Conservation (phyloP, 75 land plant genomes). For the Sequoiadendron giganteum region DNA sequence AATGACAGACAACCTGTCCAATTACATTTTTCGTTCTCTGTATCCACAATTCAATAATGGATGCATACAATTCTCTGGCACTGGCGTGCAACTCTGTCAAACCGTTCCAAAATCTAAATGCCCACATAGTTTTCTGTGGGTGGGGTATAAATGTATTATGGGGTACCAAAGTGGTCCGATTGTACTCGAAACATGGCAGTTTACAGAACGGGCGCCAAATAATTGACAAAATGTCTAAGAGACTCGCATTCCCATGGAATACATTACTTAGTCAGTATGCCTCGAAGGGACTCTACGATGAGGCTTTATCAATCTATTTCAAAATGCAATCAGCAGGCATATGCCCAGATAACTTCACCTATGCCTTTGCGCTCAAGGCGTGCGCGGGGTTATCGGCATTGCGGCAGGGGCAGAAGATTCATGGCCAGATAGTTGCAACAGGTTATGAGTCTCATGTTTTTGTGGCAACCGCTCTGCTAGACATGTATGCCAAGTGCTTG, state of each 20-base stretch:
- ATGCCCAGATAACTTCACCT: slow-evolving; percentile 18
- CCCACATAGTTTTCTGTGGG: neutral
- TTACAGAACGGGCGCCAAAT: neutral
- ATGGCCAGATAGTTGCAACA: slow-evolving; percentile 11
- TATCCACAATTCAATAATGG: neutral
- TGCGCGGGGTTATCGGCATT: slow-evolving; percentile 14
- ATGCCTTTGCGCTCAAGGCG: slow-evolving; percentile 16
- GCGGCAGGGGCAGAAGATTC: slow-evolving; percentile 9
- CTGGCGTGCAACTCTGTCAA: neutral
- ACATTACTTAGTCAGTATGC: slow-evolving; percentile 21
- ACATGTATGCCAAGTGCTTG: slow-evolving; percentile 17
- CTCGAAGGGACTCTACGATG: slow-evolving; percentile 3
- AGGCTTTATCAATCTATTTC: slow-evolving; percentile 15
- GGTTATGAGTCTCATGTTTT: slow-evolving; percentile 14
- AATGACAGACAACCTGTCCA: neutral
- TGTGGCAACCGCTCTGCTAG: slow-evolving; percentile 15
- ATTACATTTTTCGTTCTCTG: slow-evolving; percentile 16
- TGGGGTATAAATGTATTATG: neutral
- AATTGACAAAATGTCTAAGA: neutral
- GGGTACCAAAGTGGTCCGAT: neutral
- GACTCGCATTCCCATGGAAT: slow-evolving; percentile 20
- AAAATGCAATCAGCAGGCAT: slow-evolving; percentile 17
- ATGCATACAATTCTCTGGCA: neutral
- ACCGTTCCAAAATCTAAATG: neutral
- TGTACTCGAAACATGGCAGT: neutral